Base-by-base conservation (phyloP, 305 asterid species). In the Rubia peregrina region DNA sequence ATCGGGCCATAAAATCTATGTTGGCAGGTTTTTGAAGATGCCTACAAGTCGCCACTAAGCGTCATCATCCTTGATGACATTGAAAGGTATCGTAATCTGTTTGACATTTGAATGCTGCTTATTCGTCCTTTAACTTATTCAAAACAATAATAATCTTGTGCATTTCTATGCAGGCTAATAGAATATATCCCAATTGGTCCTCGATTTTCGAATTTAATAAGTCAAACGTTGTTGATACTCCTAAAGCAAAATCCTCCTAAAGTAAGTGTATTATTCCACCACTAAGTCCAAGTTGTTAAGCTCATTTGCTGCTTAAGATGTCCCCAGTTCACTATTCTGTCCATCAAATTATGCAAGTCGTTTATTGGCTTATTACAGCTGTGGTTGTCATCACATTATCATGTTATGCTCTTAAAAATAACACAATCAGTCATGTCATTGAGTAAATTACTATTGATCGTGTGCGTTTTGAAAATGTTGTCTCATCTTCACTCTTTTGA, bases 121-220 rank as follows among this genome's bases (percentile, higher is more conserved):
- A 68, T 79, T 65, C 69, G 67, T 56, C 73, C 9, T 40, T 40
- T 71, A n/a, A 68, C 71, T 44, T 30, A 8, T 70, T 72, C 67
- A 69, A 51, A 75, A 61, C 79, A 60, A 36, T 36, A 36, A 36
- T 53, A 53, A 53, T 69, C 65, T 68, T 76, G 33, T 74, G 70
- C 75, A 43, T 75, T 17, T 48, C 71, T 67, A 72, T 77, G 77
- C 86, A 91, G 99, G 85, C 81, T 94, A 74, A 70, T 94, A 80
- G 98, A 94, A 77, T 89, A 94, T 81, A 97, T 89, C 69, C 82
- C 97, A 14, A 87, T 94, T 75, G 99, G 98, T 71, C 98, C 98
- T 80, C 91, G 98, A 46, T 94, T 89, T 84, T 94, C 98, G 14
- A 94, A 91, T 80, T 75, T 94, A 80, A 94, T 91, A 74, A 88